These are phyloP conservation scores for Sporothrix mexicana DNA, from an alignment of 2,329 filamentous ascomycete genomes.

Conservation along the genomic window DNA sequence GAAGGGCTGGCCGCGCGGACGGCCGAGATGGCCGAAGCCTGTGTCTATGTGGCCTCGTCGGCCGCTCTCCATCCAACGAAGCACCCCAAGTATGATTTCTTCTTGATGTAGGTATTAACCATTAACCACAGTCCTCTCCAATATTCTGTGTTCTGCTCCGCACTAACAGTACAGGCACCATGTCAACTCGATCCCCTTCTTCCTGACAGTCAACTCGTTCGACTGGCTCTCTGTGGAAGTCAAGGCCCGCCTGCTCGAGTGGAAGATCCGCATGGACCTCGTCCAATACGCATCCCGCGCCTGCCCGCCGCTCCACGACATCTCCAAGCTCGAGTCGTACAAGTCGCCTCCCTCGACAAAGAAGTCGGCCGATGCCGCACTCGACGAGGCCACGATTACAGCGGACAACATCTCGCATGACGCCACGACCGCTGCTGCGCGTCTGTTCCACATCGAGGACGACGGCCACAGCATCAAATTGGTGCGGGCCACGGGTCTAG, in stretches of 20 bases:
- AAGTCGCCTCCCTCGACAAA: neutral
- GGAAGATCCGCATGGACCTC: slow-evolving; percentile 79
- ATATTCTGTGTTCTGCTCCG: too few relatives aligned
- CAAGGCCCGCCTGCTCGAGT: slow-evolving; percentile 77
- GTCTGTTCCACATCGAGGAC: slow-evolving; percentile 61
- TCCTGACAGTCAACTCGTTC: slow-evolving; percentile 68
- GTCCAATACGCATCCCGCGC: slow-evolving; percentile 74
- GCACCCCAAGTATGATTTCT: slow-evolving; percentile 80
- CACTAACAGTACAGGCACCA: slow-evolving; percentile 64
- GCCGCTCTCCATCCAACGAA: slow-evolving; percentile 70
- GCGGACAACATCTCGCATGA: slow-evolving; percentile 55
- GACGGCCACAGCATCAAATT: slow-evolving; percentile 86
- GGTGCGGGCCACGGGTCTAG: slow-evolving; percentile 69
- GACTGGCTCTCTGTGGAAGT: slow-evolving; percentile 63
- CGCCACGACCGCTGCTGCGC: slow-evolving; percentile 51
- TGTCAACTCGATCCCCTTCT: slow-evolving; percentile 74
- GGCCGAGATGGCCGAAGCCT: slow-evolving; percentile 71
- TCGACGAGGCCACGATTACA: neutral
- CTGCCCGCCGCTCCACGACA: slow-evolving; percentile 63
- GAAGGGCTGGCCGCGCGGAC: slow-evolving; percentile 62
- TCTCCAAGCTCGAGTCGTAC: slow-evolving; percentile 19
- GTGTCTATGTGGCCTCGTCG: slow-evolving; percentile 55
- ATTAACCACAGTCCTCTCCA: slow-evolving; percentile 43
- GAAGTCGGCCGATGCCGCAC: too few relatives aligned
- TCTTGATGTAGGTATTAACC: slow-evolving; percentile 66